Conservation (phyloP, 2,329 filamentous ascomycete genomes). For the Ceratocystis cubensis region DNA sequence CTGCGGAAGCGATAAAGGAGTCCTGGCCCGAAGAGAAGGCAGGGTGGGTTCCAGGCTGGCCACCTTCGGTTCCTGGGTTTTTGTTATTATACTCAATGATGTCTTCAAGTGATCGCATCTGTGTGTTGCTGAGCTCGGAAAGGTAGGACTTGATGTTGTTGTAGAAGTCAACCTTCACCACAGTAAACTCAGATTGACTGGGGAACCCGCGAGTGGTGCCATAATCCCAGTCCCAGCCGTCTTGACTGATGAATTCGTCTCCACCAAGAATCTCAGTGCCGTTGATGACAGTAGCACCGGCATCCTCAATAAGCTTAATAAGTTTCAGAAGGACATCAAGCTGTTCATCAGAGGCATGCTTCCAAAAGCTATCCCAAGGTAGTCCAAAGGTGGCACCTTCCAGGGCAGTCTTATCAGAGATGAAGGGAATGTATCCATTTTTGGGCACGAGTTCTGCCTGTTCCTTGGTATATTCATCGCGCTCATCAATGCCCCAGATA, state of each 20-base stretch:
- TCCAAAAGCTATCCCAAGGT: conserved; percentile 62
- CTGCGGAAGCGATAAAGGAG: conserved; percentile 50
- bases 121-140: conserved; percentile 47
- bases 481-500: conserved; percentile 50
- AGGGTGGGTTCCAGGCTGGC: conserved; percentile 43
- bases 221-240: conserved; percentile 63
- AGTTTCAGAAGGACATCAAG: conserved; percentile 36
- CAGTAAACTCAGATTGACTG: conserved; percentile 64
- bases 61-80: conserved; percentile 55
- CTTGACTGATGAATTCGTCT: conserved; percentile 47
- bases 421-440: conserved; percentile 44
- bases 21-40: conserved; percentile 62
- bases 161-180: conserved; percentile 60
- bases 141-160: conserved; percentile 50
- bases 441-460: conserved; percentile 43
- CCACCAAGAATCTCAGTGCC: conserved; percentile 54
- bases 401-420: conserved; percentile 42
- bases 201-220: conserved; percentile 47
- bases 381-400: conserved; percentile 54
- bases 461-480: conserved; percentile 53
- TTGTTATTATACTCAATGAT: conserved; percentile 51
- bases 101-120: conserved; percentile 48
- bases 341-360: conserved; percentile 44
- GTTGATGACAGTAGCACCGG: conserved; percentile 57
- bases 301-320: conserved; percentile 37